Base-by-base conservation (phyloP, 2,329 filamentous ascomycete genomes). In the Lachnellula willkommii region DNA sequence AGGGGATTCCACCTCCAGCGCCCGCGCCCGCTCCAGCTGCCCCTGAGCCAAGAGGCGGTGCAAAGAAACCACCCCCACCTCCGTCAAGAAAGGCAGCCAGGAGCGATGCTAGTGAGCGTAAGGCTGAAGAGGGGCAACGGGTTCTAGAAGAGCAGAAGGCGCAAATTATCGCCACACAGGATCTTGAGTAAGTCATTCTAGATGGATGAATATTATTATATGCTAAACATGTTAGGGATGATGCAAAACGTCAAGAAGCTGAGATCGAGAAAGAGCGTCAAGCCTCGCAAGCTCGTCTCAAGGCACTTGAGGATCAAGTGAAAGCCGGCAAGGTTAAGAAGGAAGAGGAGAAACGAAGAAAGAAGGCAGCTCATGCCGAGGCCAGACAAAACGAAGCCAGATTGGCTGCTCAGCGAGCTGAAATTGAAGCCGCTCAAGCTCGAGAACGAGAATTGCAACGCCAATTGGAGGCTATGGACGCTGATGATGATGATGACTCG, bases 291-390 rank as follows among this genome's bases (percentile, higher is more conserved):
- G 88, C 89, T 60, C 90, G 92, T 50, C 80, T 97, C 24, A 90
- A 85, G 69, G 91, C 90, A 15, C 82, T 99, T 8, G 92, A 99
- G 72, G 91, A 97, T 70, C 91, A 96, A 72, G 91, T 97, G 52
- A 87, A 86, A 60, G 89, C 92, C 69, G 90, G 92, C 66, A 99
- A 97, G 76, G 75, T 97, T 52, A 93, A 90, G 78, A 97, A 96
- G 73, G 89, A 95, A 64, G 94, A 99, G 71, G 94, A 96, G 75
- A 96, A 95, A 78, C 89, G 87, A 60, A 87, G 83, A 65, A 94
- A 91, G 77, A 92, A 96, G 75, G 93, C 90, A 22, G 91, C 91
- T 9, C 79, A 89, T 67, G 88, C 88, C 50, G 90, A 94, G 64
- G 84, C 91, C 7, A 93, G 90, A 72, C 90, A 96, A 66, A 92